phyloP scores from a whole-genome alignment of 2,329 filamentous ascomycete species.

The Teratosphaeria epicoccoides region DNA sequence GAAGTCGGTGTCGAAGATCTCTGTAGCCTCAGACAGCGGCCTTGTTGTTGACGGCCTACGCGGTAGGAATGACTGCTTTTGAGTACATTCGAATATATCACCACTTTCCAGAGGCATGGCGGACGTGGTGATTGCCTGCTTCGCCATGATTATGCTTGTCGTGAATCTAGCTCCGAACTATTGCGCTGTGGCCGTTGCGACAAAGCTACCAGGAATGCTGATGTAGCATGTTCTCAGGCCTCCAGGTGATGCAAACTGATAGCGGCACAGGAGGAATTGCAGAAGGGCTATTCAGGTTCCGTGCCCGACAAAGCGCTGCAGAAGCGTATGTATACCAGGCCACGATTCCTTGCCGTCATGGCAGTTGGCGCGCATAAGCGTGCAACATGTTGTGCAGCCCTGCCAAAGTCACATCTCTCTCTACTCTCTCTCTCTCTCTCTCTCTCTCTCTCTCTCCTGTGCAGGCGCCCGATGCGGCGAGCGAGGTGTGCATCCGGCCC shows the following conservation, averaged over 20 bases:
- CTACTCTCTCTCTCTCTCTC: slow-evolving; percentile 3
- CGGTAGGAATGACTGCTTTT: slow-evolving; percentile 16
- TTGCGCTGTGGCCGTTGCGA: slow-evolving; percentile 4
- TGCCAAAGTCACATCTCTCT: slow-evolving; percentile 7
- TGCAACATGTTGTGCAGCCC: slow-evolving; percentile 17
- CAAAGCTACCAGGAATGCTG: slow-evolving; percentile 9
- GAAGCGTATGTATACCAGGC: slow-evolving; percentile 32
- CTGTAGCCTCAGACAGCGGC: slow-evolving; percentile 61
- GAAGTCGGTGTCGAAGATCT: slow-evolving; percentile 67
- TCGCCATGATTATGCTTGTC: slow-evolving; percentile 3
- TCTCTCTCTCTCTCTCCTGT: slow-evolving; percentile 3
- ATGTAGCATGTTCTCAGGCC: slow-evolving; percentile 11
- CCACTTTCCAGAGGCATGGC: slow-evolving; percentile 34
- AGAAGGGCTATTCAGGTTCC: slow-evolving; percentile 29
- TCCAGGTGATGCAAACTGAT: slow-evolving; percentile 14
- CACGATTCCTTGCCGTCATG: slow-evolving; percentile 14
- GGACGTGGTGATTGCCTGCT: slow-evolving; percentile 37
- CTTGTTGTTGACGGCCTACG: slow-evolving; percentile 33
- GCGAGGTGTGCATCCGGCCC: not conserved
- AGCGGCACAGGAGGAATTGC: slow-evolving; percentile 17
- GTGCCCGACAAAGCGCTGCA: slow-evolving; percentile 32
- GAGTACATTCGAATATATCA: slow-evolving; percentile 36
- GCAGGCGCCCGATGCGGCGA: slow-evolving; percentile 16
- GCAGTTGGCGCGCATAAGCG: slow-evolving; percentile 23
- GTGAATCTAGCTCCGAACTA: not conserved